phyloP scores from a whole-genome alignment of 148 eudicot genomes.

The Camellia sinensis region DNA sequence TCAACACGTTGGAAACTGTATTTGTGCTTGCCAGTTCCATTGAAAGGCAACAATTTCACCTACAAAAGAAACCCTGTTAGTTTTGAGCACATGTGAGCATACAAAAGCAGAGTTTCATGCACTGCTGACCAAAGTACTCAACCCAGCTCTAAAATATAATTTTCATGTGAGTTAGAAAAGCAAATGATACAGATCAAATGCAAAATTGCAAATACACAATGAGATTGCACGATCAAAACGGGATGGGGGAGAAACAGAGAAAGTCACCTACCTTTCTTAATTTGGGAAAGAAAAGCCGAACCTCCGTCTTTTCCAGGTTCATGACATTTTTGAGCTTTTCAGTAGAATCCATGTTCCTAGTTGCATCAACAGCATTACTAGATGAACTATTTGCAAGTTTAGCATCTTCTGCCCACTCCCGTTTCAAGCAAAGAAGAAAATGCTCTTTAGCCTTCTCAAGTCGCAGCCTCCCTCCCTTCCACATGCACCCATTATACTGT shows the following conservation, averaged over 20 bases:
- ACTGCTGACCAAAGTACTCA: neutral
- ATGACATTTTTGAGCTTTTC: slow-evolving; percentile 35
- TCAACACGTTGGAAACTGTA: slow-evolving; percentile 90
- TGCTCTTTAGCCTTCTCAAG: slow-evolving; percentile 94
- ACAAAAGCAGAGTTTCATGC: slow-evolving; percentile 1
- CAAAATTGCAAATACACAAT: neutral
- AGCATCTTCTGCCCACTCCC: slow-evolving; percentile 78
- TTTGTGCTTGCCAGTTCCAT: slow-evolving; percentile 94
- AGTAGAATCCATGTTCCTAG: slow-evolving; percentile 28
- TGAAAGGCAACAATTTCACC: slow-evolving; percentile 66
- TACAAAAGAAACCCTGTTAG: slow-evolving; percentile 27
- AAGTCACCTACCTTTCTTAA: slow-evolving; percentile 56
- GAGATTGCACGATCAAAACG: neutral
- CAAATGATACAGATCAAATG: neutral
- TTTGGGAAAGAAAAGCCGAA: slow-evolving; percentile 77
- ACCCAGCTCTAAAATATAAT: slow-evolving; percentile 1
- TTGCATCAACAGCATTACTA: slow-evolving; percentile 25
- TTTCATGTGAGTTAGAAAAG: neutral
- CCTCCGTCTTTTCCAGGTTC: slow-evolving; percentile 41
- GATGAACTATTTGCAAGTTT: slow-evolving; percentile 30
- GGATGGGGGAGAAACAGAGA: slow-evolving; percentile 1
- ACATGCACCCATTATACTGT: slow-evolving; percentile 94
- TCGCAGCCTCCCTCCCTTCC: slow-evolving; percentile 93
- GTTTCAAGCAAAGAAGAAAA: slow-evolving; percentile 59
- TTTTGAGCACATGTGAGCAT: slow-evolving; percentile 4